Evolutionary conservation across 2,329 filamentous ascomycete genomes (phyloP), one percentile per base, ranked within the genome.

Genomic region (Domatiomyces catenatus): DNA sequence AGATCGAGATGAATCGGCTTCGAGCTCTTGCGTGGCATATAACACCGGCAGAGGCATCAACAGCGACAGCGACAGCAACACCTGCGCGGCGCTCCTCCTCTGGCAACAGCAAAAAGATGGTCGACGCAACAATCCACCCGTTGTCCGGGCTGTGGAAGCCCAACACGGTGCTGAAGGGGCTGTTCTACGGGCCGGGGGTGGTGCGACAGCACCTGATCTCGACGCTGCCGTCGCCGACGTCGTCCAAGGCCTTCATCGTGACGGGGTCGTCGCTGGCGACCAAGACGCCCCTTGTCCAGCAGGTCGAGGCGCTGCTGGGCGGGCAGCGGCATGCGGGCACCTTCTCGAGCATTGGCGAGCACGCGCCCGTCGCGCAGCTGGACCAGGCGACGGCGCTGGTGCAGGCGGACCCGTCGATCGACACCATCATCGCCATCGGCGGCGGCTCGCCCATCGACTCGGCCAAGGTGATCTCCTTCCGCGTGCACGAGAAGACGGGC

Each of bases 171-270:
- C 65, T 76, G 7, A 65, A 73, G 50, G 66, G 65, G 19, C 65
- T 77, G 4, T 69, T 71, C 62, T 77, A 77, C 54, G 74, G 74
- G 12, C 59, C 69, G 3, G 59, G 66, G 22, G 70, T 67, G 6
- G 74, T 77, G 2, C 52, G 66, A 50, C 67, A 69, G 8, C 65
- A 77, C 54, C 63, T 77, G 1, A 52, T 72, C 10, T 63, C 66
- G 18, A 67, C 64, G 48, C 67, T 77, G 0, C 73, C 60, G 3
- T 54, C 56, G 8, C 46, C 53, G 2, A 51, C 10, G 8, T 60
- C 58, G 2, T 75, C 73, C 48, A 76, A 75, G 63, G 75, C 75
- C 1, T 78, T 77, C 63, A 74, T 79, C 58, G 71, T 79, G 44
- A 78, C 75, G 1, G 74, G 75, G 20, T 66, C 62, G 43, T 77